These are phyloP conservation scores for Sporisorium sorghi DNA, from an alignment of 1,284 basidiomycete species.

Conservation along the genomic window DNA sequence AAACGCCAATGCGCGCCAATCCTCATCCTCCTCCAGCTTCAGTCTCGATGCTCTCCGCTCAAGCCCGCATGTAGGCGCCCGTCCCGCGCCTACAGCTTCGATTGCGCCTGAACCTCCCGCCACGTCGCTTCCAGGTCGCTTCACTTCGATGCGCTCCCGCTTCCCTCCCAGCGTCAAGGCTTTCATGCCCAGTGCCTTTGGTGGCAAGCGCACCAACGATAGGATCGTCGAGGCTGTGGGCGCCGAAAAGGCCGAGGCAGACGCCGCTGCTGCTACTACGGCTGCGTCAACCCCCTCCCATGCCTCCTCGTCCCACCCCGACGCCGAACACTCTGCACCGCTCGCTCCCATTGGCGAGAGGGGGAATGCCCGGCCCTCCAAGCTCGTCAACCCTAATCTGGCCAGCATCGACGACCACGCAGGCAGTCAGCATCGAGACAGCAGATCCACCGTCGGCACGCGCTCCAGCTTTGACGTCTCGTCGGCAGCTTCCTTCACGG, in stretches of 20 bases:
- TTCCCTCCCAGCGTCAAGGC: slow-evolving; percentile 65
- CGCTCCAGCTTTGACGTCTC: slow-evolving; percentile 60
- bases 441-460: slow-evolving; percentile 59
- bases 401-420: slow-evolving; percentile 31
- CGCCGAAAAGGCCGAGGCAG: slow-evolving; percentile 52
- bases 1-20: slow-evolving; percentile 15
- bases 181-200: slow-evolving; percentile 65
- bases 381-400: slow-evolving; percentile 18
- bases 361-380: slow-evolving; percentile 34
- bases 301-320: slow-evolving; percentile 3
- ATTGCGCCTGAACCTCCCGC: slow-evolving; percentile 45
- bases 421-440: slow-evolving; percentile 50
- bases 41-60: slow-evolving; percentile 14
- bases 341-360: slow-evolving; percentile 41
- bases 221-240: slow-evolving; percentile 61
- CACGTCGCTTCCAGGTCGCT: slow-evolving; percentile 50
- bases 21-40: slow-evolving; percentile 29
- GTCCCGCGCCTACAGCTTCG: slow-evolving; percentile 12
- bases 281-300: slow-evolving; percentile 9
- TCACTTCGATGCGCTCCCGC: slow-evolving; percentile 64
- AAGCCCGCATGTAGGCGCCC: slow-evolving; percentile 10
- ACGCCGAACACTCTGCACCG: slow-evolving; percentile 23
- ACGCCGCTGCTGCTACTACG: slow-evolving; percentile 21
- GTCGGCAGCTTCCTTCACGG: slow-evolving; percentile 52
- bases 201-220: slow-evolving; percentile 62